Evolutionary conservation across 1,139 yeast species (phyloP).

Genomic region (Yamadazyma oceani): DNA sequence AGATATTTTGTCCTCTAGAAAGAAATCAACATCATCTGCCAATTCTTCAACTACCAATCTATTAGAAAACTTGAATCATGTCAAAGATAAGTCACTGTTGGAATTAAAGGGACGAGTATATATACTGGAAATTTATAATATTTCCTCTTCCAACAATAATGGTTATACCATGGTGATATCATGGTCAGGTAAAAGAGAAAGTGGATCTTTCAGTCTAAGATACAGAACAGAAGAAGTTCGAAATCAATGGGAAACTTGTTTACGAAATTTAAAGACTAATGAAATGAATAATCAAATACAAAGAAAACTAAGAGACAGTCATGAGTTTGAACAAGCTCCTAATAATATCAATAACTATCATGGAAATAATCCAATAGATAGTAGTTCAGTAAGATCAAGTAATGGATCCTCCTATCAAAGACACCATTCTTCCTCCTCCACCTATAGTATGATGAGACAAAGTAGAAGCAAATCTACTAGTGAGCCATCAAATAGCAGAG

Average conservation of each 20-base stretch:
- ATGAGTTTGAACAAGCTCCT: slow-evolving; percentile 24
- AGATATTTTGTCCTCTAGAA: slow-evolving; percentile 40
- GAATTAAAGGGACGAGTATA: slow-evolving; percentile 72
- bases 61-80: slow-evolving; percentile 35
- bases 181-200: slow-evolving; percentile 80
- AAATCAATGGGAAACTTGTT: slow-evolving; percentile 68
- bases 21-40: slow-evolving; percentile 37
- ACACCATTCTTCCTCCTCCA: slow-evolving; percentile 47
- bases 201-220: slow-evolving; percentile 69
- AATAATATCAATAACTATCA: slow-evolving; percentile 9
- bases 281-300: slow-evolving; percentile 46
- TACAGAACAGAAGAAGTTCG: slow-evolving; percentile 71
- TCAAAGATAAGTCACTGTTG: slow-evolving; percentile 36
- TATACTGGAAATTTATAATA: slow-evolving; percentile 62
- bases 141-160: slow-evolving; percentile 36
- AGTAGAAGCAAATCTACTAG: slow-evolving; percentile 27
- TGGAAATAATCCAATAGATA: slow-evolving; percentile 7
- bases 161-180: slow-evolving; percentile 64
- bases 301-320: slow-evolving; percentile 41
- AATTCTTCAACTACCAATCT: slow-evolving; percentile 39
- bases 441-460: slow-evolving; percentile 47
- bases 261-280: slow-evolving; percentile 43
- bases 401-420: slow-evolving; percentile 36
- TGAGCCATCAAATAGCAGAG: slow-evolving; percentile 19
- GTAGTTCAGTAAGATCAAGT: slow-evolving; percentile 27